A percentile compares a stretch with the other conserved stretches of the same genome.
Conservation (phyloP, 495 filamentous ascomycete species). For the Pyrenopolyporus hunteri region DNA sequence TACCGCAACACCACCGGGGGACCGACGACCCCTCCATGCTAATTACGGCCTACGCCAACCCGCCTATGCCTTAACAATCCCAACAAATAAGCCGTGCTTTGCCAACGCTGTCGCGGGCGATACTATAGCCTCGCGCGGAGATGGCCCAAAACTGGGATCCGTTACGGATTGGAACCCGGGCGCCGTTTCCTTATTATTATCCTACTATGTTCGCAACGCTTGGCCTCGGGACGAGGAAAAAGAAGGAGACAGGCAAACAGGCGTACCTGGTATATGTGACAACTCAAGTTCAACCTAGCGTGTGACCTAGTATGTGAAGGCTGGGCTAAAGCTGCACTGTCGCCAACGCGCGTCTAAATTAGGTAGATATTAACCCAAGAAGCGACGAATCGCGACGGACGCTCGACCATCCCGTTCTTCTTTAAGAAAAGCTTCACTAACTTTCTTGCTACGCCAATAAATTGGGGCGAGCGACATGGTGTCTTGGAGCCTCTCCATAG, state of each 20-base stretch:
- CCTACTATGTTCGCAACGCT: not conserved
- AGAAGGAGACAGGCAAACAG: not conserved
- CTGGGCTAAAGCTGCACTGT: not conserved
- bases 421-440: not conserved
- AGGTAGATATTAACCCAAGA: not conserved
- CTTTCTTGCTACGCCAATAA: not conserved
- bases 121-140: no score
- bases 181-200: conserved; percentile 25
- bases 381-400: not conserved
- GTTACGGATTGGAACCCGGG: no score
- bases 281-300: conserved; percentile 18
- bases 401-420: not conserved
- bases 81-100: not conserved
- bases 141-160: no score
- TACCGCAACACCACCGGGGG: not conserved
- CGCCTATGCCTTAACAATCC: no score
- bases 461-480: not conserved
- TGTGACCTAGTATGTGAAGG: conserved; percentile 10
- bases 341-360: not conserved
- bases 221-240: conserved; percentile 5
- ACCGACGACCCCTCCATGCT: not conserved
- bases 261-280: conserved; percentile 14
- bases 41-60: no score
- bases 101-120: no score
- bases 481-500: not conserved